Evolutionary conservation across 305 asterid species (phyloP), one percentile per base, ranked within the genome.

Genomic region (Solanum aculeatissimum): DNA sequence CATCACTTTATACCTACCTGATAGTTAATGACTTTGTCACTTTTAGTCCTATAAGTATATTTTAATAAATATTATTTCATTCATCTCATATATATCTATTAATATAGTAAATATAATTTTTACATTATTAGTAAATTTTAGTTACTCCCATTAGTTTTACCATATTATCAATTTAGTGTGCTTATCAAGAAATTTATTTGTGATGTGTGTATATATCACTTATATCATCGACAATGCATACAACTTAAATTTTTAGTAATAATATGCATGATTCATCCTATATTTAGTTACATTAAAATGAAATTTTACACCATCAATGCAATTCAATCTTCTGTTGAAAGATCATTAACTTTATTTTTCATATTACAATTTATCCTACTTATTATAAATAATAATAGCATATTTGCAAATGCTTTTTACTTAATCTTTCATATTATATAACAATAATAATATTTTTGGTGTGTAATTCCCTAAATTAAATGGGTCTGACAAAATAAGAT

Each of bases 21-120:
- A 49, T 83, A 84, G 32, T 87, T 70, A 80, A 83, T 66, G 62
- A 79, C 43, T 47, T 60, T 69, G 83, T 75, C 90, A 84, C 87
- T 85, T 89, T 85, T 47, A 7, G 16, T 45, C 58, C 38, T 66
- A 11, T 6, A 58, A n/a, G 15, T 29, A 29, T 65, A 2, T 55
- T 9, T 55, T 19, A n/a, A 16, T 23, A 60, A 11, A 47, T 47
- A 40, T 3, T 45, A 49, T 45, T 45, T 45, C 4, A 45, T 45
- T 45, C 10, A 9, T 13, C 55, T 51, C 55, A 27, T 13, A 6
- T 15, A 15, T 27, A 63, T 23, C 51, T 45, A 45, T 4, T 53
- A 19, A 15, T 19, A 53, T 53, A 16, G 21, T 53, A 16, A 15
- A 3, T 51, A 7, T 43, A 43, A 3, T 14, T 63, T 21, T 63